These are phyloP conservation scores for Tephrocybe sp. DNA, from an alignment of 768 basidiomycete genomes.

Conservation along the genomic window DNA sequence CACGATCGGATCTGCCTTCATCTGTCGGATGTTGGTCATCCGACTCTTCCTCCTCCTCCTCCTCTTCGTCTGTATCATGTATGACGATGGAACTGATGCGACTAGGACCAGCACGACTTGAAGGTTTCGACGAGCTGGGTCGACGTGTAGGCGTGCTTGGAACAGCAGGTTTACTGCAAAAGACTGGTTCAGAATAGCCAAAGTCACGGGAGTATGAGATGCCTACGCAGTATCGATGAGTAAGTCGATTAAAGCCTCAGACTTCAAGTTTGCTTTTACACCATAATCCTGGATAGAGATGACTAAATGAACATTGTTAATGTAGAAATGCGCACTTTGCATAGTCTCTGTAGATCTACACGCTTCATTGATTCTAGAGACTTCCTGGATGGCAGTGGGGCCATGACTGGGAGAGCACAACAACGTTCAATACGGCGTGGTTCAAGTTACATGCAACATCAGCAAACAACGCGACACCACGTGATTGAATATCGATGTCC, in stretches of 20 bases:
- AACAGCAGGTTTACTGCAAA: constrained; percentile 13
- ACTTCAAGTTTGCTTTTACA: constrained; percentile 81
- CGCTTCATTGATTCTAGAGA: constrained; percentile 47
- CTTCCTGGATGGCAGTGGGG: constrained; percentile 40
- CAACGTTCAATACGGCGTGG: constrained; percentile 18
- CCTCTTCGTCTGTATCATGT: constrained; percentile 51
- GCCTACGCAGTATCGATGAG: constrained; percentile 63
- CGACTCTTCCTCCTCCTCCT: constrained; percentile 28
- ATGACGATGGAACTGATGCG: constrained; percentile 47
- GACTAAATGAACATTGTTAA: constrained; percentile 6
- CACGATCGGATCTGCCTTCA: constrained; percentile 15
- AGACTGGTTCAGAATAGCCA: background rate
- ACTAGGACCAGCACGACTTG: constrained; percentile 39
- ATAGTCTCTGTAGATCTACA: constrained; percentile 57
- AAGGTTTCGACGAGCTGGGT: constrained; percentile 33
- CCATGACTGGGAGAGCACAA: constrained; percentile 29
- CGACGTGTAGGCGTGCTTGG: constrained; percentile 28
- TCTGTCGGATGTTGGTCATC: constrained; percentile 19
- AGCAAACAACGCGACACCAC: constrained; percentile 25
- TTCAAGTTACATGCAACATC: constrained; percentile 20
- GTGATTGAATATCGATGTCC: constrained; percentile 11
- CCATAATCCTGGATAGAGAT: constrained; percentile 62
- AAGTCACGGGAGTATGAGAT: constrained; percentile 18
- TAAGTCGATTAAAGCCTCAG: constrained; percentile 75
- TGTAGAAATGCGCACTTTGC: constrained; percentile 52